A percentile compares a stretch with the other conserved stretches of the same genome.
phyloP scores from a whole-genome alignment of 2,329 filamentous ascomycete genomes.

The Ambrosiella beaveri region DNA sequence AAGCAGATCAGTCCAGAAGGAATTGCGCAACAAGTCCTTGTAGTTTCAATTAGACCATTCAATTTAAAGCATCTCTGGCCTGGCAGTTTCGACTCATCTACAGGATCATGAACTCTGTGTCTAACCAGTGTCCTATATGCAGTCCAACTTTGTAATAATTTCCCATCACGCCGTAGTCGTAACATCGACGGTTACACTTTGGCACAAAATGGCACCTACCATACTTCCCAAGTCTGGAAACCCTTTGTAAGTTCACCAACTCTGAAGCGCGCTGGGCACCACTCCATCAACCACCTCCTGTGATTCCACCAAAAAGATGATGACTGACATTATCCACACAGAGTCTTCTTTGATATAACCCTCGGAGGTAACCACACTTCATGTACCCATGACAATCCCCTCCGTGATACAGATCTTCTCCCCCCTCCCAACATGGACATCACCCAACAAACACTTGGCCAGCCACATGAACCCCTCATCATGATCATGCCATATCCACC shows the following conservation, averaged over 20 bases:
- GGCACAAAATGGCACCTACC: conserved; percentile 25
- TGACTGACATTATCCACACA: conserved; percentile 15
- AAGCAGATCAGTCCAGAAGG: no score
- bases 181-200: no score
- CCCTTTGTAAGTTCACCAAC: conserved; percentile 25
- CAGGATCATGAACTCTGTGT: no score
- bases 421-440: neutral
- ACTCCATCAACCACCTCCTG: neutral
- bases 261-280: neutral
- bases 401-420: neutral
- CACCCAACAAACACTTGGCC: neutral
- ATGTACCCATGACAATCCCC: neutral
- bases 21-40: no score
- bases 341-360: conserved; percentile 62
- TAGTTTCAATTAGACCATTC: no score
- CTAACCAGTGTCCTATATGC: no score
- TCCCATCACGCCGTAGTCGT: no score
- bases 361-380: conserved; percentile 43
- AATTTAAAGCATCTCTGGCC: no score
- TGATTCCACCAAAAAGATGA: neutral
- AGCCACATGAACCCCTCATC: neutral
- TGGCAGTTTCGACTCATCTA: no score
- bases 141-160: no score
- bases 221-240: conserved; percentile 30
- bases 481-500: neutral